A percentile compares a stretch with the other conserved stretches of the same genome.
phyloP scores from a whole-genome alignment of 345 rosid genomes.

The Gossypium anomalum region DNA sequence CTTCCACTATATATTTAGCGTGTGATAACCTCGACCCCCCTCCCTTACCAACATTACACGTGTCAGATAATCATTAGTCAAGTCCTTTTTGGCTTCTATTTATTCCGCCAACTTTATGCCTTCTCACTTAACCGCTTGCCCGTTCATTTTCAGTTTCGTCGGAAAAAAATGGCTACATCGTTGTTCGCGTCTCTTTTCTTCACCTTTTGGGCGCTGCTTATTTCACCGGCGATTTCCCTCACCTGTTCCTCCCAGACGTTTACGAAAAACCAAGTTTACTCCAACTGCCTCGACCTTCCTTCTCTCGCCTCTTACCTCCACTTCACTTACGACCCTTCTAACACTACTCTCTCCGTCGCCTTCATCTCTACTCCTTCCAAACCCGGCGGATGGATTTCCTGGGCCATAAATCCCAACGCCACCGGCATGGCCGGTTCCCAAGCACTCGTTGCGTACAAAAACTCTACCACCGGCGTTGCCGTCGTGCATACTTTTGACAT shows the following conservation, averaged over 20 bases:
- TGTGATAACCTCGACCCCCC: neutral
- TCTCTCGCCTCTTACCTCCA: conserved; percentile 62
- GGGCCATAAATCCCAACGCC: conserved; percentile 67
- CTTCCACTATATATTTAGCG: neutral
- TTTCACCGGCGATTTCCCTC: conserved; percentile 45
- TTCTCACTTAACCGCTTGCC: neutral
- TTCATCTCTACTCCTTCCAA: conserved; percentile 52
- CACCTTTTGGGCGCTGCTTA: conserved; percentile 19
- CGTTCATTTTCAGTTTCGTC: neutral
- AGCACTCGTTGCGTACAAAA: conserved; percentile 47
- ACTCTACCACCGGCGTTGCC: conserved; percentile 28
- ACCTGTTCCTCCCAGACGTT: conserved; percentile 55
- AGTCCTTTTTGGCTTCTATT: conserved; percentile 1
- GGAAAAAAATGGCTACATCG: conserved; percentile 5
- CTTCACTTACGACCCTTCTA: conserved; percentile 58
- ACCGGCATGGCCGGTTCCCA: conserved; percentile 74
- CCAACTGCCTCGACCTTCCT: conserved; percentile 67
- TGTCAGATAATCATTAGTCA: neutral
- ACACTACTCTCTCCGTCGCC: conserved; percentile 61
- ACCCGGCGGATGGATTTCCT: conserved; percentile 58
- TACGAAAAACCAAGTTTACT: conserved; percentile 34
- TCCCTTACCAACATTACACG: neutral
- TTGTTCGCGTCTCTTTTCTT: conserved; percentile 1
- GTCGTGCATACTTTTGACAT: conserved; percentile 39
- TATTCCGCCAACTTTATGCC: conserved; percentile 8